A percentile compares a stretch with the other conserved stretches of the same genome.
These are phyloP conservation scores for Rhodotorula sp. DNA, from an alignment of 1,284 basidiomycete species.

Conservation along the genomic window DNA sequence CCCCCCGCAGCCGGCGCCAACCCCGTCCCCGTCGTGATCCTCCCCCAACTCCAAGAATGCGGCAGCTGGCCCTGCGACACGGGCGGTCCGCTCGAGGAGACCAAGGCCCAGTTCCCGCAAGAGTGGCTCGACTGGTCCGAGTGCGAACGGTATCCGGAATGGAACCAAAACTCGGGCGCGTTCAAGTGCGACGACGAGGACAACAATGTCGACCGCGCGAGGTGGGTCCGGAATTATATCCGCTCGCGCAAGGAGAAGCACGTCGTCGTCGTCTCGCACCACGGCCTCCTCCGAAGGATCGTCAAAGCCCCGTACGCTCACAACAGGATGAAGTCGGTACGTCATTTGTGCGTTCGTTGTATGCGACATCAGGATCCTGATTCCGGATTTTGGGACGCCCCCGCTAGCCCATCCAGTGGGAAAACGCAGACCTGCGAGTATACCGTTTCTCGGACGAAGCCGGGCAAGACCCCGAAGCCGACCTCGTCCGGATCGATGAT, in stretches of 20 bases:
- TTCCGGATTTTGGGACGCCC: too few relatives aligned
- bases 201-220: slow-evolving; percentile 32
- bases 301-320: slow-evolving; percentile 32
- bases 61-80: slow-evolving; percentile 34
- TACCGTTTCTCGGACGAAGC: slow-evolving; percentile 28
- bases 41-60: slow-evolving; percentile 39
- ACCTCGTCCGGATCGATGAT: slow-evolving; percentile 25
- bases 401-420: slow-evolving; percentile 27
- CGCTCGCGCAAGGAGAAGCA: slow-evolving; percentile 17
- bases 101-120: slow-evolving; percentile 17
- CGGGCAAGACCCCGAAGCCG: slow-evolving; percentile 31
- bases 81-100: slow-evolving; percentile 24
- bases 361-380: too few relatives aligned
- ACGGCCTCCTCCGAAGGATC: slow-evolving; percentile 31
- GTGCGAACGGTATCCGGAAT: slow-evolving; percentile 23
- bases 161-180: slow-evolving; percentile 36
- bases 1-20: slow-evolving; percentile 2
- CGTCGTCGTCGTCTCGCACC: slow-evolving; percentile 37
- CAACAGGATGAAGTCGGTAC: slow-evolving; percentile 21
- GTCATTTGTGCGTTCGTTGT: too few relatives aligned
- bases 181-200: slow-evolving; percentile 25
- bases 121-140: slow-evolving; percentile 33
- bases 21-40: slow-evolving; percentile 17
- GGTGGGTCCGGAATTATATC: slow-evolving; percentile 33
- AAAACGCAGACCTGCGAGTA: slow-evolving; percentile 35